These are phyloP conservation scores for Boletellus deceptivus DNA, from an alignment of 1,284 basidiomycete species.

Conservation along the genomic window DNA sequence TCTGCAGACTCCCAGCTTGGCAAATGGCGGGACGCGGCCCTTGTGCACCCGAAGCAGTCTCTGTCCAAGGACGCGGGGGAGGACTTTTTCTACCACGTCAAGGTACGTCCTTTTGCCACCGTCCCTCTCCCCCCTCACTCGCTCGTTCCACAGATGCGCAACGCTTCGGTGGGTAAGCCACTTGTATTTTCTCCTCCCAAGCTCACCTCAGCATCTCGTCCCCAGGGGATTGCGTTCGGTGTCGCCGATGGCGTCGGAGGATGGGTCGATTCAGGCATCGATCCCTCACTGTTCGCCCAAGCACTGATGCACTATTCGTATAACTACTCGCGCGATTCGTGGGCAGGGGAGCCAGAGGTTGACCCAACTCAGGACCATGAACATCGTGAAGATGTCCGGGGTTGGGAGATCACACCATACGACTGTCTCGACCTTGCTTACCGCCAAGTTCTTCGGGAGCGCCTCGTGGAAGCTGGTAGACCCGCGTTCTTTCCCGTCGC, in stretches of 20 bases:
- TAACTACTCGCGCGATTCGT: slow-evolving; percentile 63
- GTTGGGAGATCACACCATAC: slow-evolving; percentile 67
- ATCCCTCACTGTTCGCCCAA: slow-evolving; percentile 75
- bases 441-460: slow-evolving; percentile 67
- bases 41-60: slow-evolving; percentile 47
- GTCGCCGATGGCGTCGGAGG: slow-evolving; percentile 72
- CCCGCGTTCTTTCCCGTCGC: slow-evolving; percentile 4
- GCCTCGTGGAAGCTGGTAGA: slow-evolving; percentile 70
- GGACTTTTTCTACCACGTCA: slow-evolving; percentile 77
- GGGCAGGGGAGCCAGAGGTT: slow-evolving; percentile 67
- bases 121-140: neutral
- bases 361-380: slow-evolving; percentile 52
- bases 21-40: slow-evolving; percentile 66
- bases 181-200: slow-evolving; percentile 14
- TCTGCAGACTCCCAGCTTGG: slow-evolving; percentile 63
- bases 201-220: slow-evolving; percentile 19
- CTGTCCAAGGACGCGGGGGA: slow-evolving; percentile 60
- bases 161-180: slow-evolving; percentile 64
- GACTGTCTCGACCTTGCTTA: slow-evolving; percentile 75
- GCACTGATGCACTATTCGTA: slow-evolving; percentile 71
- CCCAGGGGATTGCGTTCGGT: slow-evolving; percentile 73
- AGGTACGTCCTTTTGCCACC: slow-evolving; percentile 44
- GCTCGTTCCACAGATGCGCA: slow-evolving; percentile 56
- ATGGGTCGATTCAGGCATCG: slow-evolving; percentile 75
- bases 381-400: slow-evolving; percentile 51